Evolutionary conservation across 768 basidiomycete genomes (phyloP), one percentile per base, ranked within the genome.

Genomic region (Amanita fuliginea): DNA sequence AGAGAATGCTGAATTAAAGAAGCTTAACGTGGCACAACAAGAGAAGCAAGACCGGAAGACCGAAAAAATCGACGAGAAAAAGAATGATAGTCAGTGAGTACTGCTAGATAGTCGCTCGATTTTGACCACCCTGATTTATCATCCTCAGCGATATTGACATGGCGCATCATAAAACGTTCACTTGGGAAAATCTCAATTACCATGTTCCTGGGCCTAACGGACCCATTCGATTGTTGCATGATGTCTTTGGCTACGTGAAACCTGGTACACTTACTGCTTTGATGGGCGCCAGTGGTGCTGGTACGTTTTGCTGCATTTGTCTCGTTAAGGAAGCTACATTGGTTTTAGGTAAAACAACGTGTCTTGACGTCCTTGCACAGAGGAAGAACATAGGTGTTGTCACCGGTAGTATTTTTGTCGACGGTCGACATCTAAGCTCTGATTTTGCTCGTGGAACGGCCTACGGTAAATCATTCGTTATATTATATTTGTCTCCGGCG

Each of bases 211-310:
- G 82, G 0, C 70, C 78, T 0, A 74, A 73, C 21, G 84, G 83
- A 6, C 71, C 69, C 11, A 71, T 67, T 6, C 73, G 77, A 37
- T 69, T 92, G 8, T 73, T 92, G 33, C 78, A 89, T 56, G 80
- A 88, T 54, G 78, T 92, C 14, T 75, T 72, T 53, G 89, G 89
- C 0, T 91, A 81, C 58, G 85, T 89, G 37, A 83, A 83, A 56
- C 91, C 91, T 8, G 91, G 89, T 2, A 88, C 81, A n/a, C 63
- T 92, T 53, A 91, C 90, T 0, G 91, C 89, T 1, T 72, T 94
- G 8, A 90, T 94, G 88, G 90, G 90, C 53, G 83, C 83, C 11
- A 83, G 81, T 51, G 86, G 86, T 46, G 86, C 86, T 37, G 83
- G 81, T 66, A 60, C 57, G 67, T 68, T 43, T 21, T 8, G 22